phyloP scores from a whole-genome alignment of 2,329 filamentous ascomycete species.

The Ceratocystis huliohia region DNA sequence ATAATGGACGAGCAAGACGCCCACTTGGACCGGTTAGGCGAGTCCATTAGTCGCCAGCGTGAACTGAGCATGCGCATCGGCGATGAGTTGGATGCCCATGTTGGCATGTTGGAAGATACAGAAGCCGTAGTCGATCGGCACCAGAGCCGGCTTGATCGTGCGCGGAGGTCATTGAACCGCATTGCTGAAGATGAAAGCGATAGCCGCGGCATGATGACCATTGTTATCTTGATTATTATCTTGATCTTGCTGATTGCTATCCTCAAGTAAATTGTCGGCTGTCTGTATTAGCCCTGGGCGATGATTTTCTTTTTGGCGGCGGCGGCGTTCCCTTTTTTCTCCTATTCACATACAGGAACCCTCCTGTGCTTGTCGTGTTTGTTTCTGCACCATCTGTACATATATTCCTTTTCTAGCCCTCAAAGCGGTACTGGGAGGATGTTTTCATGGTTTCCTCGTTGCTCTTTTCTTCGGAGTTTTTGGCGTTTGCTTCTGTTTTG shows the following conservation, averaged over 20 bases:
- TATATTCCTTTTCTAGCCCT: slow-evolving; percentile 8
- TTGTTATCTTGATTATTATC: slow-evolving; percentile 70
- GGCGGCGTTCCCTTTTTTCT: neutral
- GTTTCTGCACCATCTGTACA: neutral
- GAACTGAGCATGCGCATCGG: slow-evolving; percentile 93
- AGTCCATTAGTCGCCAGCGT: slow-evolving; percentile 74
- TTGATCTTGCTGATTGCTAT: slow-evolving; percentile 72
- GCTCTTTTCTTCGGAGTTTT: neutral
- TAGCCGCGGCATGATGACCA: slow-evolving; percentile 74
- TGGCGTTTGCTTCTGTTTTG: neutral
- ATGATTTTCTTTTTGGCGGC: neutral
- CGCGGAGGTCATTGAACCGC: slow-evolving; percentile 55
- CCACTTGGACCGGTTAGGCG: slow-evolving; percentile 78
- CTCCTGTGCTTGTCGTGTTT: neutral
- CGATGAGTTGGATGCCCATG: slow-evolving; percentile 85
- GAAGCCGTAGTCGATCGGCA: slow-evolving; percentile 75
- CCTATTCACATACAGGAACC: too few species aligned
- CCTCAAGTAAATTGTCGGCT: slow-evolving; percentile 46
- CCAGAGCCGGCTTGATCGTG: slow-evolving; percentile 60
- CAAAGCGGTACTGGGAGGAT: neutral
- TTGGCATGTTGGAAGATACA: slow-evolving; percentile 77
- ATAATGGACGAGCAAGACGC: slow-evolving; percentile 84
- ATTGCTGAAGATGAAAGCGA: slow-evolving; percentile 65
- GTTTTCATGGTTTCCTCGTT: neutral
- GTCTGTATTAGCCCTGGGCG: neutral